These are phyloP conservation scores for Epichloe coenophiala DNA, from an alignment of 2,329 filamentous ascomycete species.

Conservation along the genomic window DNA sequence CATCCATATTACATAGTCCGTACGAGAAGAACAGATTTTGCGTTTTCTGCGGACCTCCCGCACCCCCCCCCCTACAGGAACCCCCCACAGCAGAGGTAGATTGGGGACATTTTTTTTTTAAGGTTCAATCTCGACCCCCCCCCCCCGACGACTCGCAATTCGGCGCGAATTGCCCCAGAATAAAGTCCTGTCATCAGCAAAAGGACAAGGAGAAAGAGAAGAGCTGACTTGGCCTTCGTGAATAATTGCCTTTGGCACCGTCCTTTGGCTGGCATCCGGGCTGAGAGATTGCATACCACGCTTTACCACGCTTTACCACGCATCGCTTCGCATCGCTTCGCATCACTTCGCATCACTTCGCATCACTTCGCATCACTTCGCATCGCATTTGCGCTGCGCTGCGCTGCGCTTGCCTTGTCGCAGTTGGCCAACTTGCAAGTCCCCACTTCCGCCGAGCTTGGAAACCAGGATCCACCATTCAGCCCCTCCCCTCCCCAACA, in stretches of 20 bases:
- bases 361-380: neutral
- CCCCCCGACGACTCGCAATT: neutral
- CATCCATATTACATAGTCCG: neutral
- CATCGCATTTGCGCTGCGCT: neutral
- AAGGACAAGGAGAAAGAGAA: neutral
- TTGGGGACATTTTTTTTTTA: neutral
- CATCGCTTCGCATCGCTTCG: neutral
- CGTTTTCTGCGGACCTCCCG: neutral
- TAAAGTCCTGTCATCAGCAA: too few species aligned
- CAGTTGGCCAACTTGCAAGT: neutral
- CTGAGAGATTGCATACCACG: neutral
- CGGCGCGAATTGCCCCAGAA: neutral
- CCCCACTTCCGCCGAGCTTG: slow-evolving; percentile 4
- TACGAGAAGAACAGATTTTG: neutral
- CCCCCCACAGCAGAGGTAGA: neutral
- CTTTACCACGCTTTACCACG: too few species aligned
- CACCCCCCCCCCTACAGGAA: neutral
- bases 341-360: neutral
- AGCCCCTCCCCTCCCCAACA: slow-evolving; percentile 2
- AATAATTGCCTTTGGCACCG: neutral
- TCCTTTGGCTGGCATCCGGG: neutral
- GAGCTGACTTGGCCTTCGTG: too few species aligned
- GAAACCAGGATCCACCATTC: slow-evolving; percentile 2
- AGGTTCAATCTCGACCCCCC: neutral
- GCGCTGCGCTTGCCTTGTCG: neutral